Conservation (phyloP, 192 early-diverging fungal genomes). For the Podila verticillata region DNA sequence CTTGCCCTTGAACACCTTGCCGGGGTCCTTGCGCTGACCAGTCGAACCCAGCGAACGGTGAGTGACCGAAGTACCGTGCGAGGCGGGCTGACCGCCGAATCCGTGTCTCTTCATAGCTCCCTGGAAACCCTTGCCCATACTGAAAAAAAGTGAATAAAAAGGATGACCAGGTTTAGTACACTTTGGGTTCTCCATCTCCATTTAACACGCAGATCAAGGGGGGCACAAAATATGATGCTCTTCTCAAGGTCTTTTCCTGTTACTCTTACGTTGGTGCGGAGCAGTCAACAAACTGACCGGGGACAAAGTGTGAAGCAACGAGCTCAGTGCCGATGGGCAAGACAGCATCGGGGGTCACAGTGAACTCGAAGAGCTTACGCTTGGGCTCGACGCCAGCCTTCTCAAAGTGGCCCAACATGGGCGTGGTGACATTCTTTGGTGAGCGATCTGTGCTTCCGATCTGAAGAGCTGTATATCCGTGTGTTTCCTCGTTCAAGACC, state of each 20-base stretch:
- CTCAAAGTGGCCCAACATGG: conserved; percentile 80
- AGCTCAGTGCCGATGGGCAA: conserved; percentile 82
- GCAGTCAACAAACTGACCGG: conserved; percentile 96
- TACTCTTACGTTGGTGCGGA: conserved; percentile 77
- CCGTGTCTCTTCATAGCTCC: conserved; percentile 98
- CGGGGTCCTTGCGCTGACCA: conserved; percentile 85
- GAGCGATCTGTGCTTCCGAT: conserved; percentile 71
- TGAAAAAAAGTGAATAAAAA: conserved; percentile 29
- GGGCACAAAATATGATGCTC: background rate
- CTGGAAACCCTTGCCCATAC: conserved; percentile 93
- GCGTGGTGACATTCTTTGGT: conserved; percentile 72
- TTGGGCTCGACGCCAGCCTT: conserved; percentile 79
- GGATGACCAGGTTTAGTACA: background rate
- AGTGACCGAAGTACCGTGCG: conserved; percentile 92
- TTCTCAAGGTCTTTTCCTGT: background rate
- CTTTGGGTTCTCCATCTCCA: background rate
- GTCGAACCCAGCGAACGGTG: conserved; percentile 92
- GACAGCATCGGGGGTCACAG: conserved; percentile 84
- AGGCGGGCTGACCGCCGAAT: conserved; percentile 90
- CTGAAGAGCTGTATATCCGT: conserved; percentile 70
- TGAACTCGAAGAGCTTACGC: conserved; percentile 83
- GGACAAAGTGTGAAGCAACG: conserved; percentile 88
- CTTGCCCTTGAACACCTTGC: conserved; percentile 93
- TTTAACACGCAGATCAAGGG: background rate
- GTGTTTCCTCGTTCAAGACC: conserved; percentile 59